phyloP scores from a whole-genome alignment of 352 stramenopile genomes.

The Globisporangium acanthophoron region DNA sequence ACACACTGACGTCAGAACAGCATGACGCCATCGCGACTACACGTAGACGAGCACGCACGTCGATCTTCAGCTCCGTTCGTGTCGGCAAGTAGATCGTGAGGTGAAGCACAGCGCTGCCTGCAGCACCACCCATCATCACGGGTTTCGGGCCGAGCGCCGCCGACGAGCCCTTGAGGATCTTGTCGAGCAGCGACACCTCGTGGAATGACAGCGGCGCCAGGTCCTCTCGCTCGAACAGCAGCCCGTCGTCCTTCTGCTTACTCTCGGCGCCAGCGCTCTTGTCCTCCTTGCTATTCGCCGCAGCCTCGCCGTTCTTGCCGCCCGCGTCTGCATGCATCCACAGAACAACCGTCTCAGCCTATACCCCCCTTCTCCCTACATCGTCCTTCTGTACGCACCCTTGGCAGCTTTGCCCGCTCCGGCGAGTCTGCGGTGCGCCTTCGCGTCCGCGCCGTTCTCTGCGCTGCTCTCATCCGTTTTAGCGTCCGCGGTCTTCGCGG shows the following conservation, averaged over 20 bases:
- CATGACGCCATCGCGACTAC: too few relatives aligned
- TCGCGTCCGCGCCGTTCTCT: slow-evolving; percentile 13
- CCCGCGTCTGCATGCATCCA: slow-evolving; percentile 2
- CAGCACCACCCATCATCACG: slow-evolving; percentile 41
- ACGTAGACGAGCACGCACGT: slow-evolving; percentile 27
- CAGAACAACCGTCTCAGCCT: background rate
- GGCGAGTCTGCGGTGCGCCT: slow-evolving; percentile 7
- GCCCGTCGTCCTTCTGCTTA: slow-evolving; percentile 35
- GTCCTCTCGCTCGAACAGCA: slow-evolving; percentile 66
- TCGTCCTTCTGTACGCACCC: background rate
- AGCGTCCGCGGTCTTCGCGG: slow-evolving; percentile 2
- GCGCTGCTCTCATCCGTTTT: slow-evolving; percentile 5
- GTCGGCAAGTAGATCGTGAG: slow-evolving; percentile 85
- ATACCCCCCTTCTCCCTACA: background rate
- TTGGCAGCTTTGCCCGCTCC: slow-evolving; percentile 10
- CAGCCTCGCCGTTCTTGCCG: slow-evolving; percentile 1
- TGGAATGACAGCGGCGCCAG: slow-evolving; percentile 59
- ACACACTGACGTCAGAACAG: too few relatives aligned
- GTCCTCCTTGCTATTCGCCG: slow-evolving; percentile 5
- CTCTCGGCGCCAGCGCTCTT: slow-evolving; percentile 10
- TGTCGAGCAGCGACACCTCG: slow-evolving; percentile 70
- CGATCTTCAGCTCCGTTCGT: slow-evolving; percentile 83
- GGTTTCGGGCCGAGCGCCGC: slow-evolving; percentile 46
- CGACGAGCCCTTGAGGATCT: slow-evolving; percentile 58
- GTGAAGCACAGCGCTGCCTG: slow-evolving; percentile 65